phyloP scores from a whole-genome alignment of 208 protist species.

The Acanthamoeba castellanii region DNA sequence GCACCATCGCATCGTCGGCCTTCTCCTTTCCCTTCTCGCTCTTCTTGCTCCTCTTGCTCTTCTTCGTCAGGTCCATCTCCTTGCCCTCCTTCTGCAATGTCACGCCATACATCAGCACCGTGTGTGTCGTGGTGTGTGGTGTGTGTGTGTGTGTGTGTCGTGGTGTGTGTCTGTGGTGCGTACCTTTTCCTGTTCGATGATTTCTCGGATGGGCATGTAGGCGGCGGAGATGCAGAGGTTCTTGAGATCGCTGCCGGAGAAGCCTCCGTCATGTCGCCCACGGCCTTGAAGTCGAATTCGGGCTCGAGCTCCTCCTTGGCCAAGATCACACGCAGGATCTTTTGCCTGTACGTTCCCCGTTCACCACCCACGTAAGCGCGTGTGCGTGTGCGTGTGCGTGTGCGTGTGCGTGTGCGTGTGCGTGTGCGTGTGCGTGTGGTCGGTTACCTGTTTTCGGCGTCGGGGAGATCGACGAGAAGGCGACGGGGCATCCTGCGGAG shows the following conservation, averaged over 20 bases:
- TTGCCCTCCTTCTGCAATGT: neutral
- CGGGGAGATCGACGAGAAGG: slow-evolving; percentile 87
- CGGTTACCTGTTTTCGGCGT: slow-evolving; percentile 75
- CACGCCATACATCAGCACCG: neutral
- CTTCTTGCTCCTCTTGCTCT: neutral
- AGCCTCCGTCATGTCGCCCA: slow-evolving; percentile 82
- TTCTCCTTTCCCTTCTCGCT: slow-evolving; percentile 25
- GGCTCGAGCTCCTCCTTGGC: slow-evolving; percentile 78
- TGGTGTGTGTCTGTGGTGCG: neutral
- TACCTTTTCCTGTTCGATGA: slow-evolving; percentile 77
- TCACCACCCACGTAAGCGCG: neutral
- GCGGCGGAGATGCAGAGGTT: slow-evolving; percentile 86
- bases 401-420: neutral
- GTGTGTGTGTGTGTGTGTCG: neutral
- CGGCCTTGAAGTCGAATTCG: slow-evolving; percentile 78
- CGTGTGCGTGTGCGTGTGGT: slow-evolving; percentile 35
- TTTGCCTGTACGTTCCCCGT: neutral
- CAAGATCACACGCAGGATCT: slow-evolving; percentile 83
- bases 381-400: neutral
- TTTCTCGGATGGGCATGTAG: slow-evolving; percentile 81
- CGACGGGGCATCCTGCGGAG: slow-evolving; percentile 85
- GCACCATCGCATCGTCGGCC: neutral
- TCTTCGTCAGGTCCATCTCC: slow-evolving; percentile 5
- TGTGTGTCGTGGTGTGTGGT: neutral
- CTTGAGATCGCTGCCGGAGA: slow-evolving; percentile 86